Percentiles rank a stretch among this genome's conserved stretches.
Evolutionary conservation across 768 basidiomycete genomes (phyloP).

Genomic region (Polyporus arcularius): DNA sequence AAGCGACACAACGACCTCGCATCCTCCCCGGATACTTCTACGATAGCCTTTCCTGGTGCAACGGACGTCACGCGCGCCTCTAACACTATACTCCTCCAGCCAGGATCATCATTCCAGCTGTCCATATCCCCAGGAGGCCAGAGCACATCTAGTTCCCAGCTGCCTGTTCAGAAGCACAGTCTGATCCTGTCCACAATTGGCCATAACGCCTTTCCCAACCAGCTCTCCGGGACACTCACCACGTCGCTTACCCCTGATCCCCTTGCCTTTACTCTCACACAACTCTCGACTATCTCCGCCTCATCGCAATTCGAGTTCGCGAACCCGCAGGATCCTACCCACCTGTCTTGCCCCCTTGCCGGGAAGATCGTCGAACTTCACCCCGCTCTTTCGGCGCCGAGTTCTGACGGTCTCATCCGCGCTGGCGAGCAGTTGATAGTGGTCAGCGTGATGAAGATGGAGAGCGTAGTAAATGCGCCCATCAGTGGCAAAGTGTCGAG

Average conservation of each 20-base stretch:
- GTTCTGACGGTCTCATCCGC: neutral
- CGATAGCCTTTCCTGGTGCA: neutral
- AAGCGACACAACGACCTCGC: no score
- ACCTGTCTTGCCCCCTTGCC: slow-evolving; percentile 14
- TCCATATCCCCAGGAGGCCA: neutral
- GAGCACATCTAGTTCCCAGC: neutral
- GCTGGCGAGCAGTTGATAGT: slow-evolving; percentile 13
- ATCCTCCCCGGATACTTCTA: no score
- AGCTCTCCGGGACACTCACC: slow-evolving; percentile 19
- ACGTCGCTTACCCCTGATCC: slow-evolving; percentile 15
- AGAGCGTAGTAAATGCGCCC: slow-evolving; percentile 12
- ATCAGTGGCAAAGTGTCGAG: slow-evolving; percentile 5
- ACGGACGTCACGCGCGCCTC: neutral
- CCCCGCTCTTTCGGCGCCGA: slow-evolving; percentile 1
- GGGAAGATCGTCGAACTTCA: slow-evolving; percentile 22
- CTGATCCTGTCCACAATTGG: slow-evolving; percentile 14
- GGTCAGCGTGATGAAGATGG: slow-evolving; percentile 22
- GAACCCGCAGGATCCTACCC: slow-evolving; percentile 7
- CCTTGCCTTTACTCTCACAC: slow-evolving; percentile 12
- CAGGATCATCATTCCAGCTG: slow-evolving; percentile 16
- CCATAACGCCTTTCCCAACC: slow-evolving; percentile 18
- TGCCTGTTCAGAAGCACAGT: slow-evolving; percentile 3
- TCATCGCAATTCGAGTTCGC: slow-evolving; percentile 13
- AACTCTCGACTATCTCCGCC: slow-evolving; percentile 3
- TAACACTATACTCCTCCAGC: slow-evolving; percentile 12